Percentiles rank a stretch among this genome's conserved stretches.
These are phyloP conservation scores for Zasmidium angulare DNA, from an alignment of 2,329 filamentous ascomycete genomes.

Conservation along the genomic window DNA sequence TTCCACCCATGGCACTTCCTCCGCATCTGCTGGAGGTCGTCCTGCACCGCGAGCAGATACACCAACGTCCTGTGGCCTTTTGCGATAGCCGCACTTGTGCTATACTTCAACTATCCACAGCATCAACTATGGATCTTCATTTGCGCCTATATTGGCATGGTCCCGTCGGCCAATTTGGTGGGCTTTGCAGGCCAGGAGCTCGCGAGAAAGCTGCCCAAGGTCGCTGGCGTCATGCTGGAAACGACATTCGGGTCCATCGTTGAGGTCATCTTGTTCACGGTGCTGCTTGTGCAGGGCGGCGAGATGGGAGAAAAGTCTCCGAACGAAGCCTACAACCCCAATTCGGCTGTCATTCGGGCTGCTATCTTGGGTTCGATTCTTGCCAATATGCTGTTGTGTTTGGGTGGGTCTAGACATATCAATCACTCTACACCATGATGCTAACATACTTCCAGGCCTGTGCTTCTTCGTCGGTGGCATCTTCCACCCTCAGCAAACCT, in stretches of 20 bases:
- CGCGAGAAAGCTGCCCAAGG: slow-evolving; percentile 72
- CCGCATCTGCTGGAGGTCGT: slow-evolving; percentile 45
- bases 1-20: slow-evolving; percentile 47
- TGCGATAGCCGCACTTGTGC: slow-evolving; percentile 47
- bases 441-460: slow-evolving; percentile 35
- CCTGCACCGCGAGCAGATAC: slow-evolving; percentile 46
- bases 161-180: slow-evolving; percentile 51
- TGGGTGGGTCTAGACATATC: too few relatives aligned
- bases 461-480: slow-evolving; percentile 80
- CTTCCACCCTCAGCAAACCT: slow-evolving; percentile 65
- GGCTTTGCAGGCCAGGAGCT: slow-evolving; percentile 68
- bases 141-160: slow-evolving; percentile 51
- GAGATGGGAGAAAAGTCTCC: not conserved
- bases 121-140: slow-evolving; percentile 47
- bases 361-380: slow-evolving; percentile 81
- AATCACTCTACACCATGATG: too few relatives aligned
- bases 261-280: slow-evolving; percentile 79
- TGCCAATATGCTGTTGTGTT: slow-evolving; percentile 76
- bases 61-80: slow-evolving; percentile 54
- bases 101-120: slow-evolving; percentile 42
- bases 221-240: slow-evolving; percentile 60
- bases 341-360: slow-evolving; percentile 67
- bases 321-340: too few relatives aligned
- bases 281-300: slow-evolving; percentile 55
- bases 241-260: slow-evolving; percentile 67